These are phyloP conservation scores for Cercospora canescens DNA, from an alignment of 2,329 filamentous ascomycete genomes.

Conservation along the genomic window DNA sequence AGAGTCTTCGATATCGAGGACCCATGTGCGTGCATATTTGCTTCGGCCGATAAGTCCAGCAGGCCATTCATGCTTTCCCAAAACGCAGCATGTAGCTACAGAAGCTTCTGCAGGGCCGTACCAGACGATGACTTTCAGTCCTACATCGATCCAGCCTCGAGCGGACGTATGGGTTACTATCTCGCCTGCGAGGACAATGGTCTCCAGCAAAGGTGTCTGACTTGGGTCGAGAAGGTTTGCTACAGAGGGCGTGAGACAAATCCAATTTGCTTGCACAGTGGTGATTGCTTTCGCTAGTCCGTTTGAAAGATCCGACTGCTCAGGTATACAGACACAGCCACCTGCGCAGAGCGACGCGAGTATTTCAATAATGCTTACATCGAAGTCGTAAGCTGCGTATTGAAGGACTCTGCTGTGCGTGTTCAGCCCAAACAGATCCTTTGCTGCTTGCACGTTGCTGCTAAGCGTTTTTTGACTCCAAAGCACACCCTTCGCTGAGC, in stretches of 20 bases:
- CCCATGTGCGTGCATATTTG: constrained; percentile 28
- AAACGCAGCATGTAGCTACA: background rate
- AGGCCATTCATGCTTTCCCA: background rate
- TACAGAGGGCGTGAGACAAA: constrained; percentile 58
- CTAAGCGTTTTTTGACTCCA: constrained; percentile 4
- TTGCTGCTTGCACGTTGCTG: background rate
- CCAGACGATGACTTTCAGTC: constrained; percentile 29
- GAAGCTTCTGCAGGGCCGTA: constrained; percentile 47
- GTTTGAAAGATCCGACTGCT: constrained; percentile 47
- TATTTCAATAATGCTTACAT: constrained; percentile 14
- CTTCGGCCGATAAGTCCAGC: constrained; percentile 18
- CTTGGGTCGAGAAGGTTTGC: constrained; percentile 48
- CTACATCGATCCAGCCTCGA: background rate
- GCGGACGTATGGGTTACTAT: background rate
- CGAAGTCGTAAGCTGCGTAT: constrained; percentile 25
- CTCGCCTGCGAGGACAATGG: constrained; percentile 8
- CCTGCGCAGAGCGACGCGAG: constrained; percentile 15
- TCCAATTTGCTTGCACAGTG: constrained; percentile 35
- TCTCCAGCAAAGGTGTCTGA: constrained; percentile 35
- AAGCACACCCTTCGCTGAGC: background rate
- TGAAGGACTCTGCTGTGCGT: constrained; percentile 17
- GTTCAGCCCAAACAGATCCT: background rate
- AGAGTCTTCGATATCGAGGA: constrained; percentile 32
- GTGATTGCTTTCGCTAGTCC: constrained; percentile 48
- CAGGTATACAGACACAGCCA: constrained; percentile 20